phyloP scores from a whole-genome alignment of 495 filamentous ascomycete genomes.

The Neurospora africana region DNA sequence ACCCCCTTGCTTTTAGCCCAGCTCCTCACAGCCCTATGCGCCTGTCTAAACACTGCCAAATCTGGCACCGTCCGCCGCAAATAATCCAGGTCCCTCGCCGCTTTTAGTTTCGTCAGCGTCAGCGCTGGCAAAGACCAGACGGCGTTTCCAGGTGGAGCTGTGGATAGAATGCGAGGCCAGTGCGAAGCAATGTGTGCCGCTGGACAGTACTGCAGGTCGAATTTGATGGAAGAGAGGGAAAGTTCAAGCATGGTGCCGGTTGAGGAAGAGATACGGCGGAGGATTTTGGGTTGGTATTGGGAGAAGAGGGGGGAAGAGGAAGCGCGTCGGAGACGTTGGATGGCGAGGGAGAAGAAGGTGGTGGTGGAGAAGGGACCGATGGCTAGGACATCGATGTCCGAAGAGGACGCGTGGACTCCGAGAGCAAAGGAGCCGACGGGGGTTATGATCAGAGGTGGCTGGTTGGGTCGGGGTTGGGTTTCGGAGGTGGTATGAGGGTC shows the following conservation, averaged over 20 bases:
- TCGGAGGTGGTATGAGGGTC: conserved; percentile 6
- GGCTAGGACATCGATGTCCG: conserved; percentile 49
- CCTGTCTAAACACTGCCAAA: conserved; percentile 37
- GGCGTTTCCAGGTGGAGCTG: conserved; percentile 26
- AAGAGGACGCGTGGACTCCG: conserved; percentile 41
- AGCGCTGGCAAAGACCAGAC: conserved; percentile 37
- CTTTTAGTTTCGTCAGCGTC: conserved; percentile 44
- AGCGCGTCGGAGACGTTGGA: conserved; percentile 36
- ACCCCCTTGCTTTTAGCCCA: conserved; percentile 48
- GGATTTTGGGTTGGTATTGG: conserved; percentile 20
- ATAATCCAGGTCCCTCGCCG: conserved; percentile 43
- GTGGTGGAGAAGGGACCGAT: conserved; percentile 44
- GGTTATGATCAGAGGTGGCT: conserved; percentile 34
- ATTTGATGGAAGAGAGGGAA: conserved; percentile 35
- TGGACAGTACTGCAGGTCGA: conserved; percentile 52
- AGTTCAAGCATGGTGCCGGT: conserved; percentile 47
- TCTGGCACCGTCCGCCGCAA: conserved; percentile 43
- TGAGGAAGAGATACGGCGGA: conserved; percentile 41
- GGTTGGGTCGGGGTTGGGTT: neutral
- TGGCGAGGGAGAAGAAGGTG: conserved; percentile 45
- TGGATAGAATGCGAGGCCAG: conserved; percentile 25
- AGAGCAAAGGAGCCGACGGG: conserved; percentile 53
- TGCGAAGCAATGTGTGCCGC: conserved; percentile 35
- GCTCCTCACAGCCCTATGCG: conserved; percentile 40
- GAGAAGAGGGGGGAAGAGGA: conserved; percentile 2